phyloP scores from a whole-genome alignment of 495 filamentous ascomycete genomes.

The Penicillium flavigenum region DNA sequence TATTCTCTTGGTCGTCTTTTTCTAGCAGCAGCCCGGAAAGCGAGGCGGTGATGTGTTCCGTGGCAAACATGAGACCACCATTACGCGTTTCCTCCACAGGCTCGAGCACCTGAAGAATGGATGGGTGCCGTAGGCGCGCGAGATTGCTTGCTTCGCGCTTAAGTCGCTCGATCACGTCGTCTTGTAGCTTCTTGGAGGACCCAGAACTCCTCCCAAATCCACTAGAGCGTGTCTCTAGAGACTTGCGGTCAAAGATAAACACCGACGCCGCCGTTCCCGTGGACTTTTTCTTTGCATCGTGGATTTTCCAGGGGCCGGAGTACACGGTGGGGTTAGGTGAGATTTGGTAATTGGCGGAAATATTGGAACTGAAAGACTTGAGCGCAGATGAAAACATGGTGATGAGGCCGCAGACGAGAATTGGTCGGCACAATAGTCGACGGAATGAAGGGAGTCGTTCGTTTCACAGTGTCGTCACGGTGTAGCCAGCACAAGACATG shows the following conservation, averaged over 20 bases:
- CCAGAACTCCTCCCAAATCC: constrained; percentile 59
- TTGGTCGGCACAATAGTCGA: constrained; percentile 1
- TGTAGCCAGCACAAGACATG: constrained; percentile 13
- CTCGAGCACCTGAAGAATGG: constrained; percentile 87
- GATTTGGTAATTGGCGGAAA: constrained; percentile 83
- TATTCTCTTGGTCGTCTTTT: constrained; percentile 84
- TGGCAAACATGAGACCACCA: constrained; percentile 93
- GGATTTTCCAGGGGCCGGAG: constrained; percentile 94
- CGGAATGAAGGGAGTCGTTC: constrained; percentile 7
- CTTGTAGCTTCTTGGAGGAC: constrained; percentile 72
- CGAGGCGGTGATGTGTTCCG: constrained; percentile 83
- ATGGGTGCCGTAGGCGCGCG: constrained; percentile 83
- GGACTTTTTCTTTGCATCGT: constrained; percentile 93
- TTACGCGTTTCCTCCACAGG: constrained; percentile 91
- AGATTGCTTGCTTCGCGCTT: constrained; percentile 89
- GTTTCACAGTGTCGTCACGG: constrained; percentile 18
- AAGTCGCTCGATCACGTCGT: constrained; percentile 85
- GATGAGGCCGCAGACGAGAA: constrained; percentile 23
- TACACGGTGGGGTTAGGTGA: constrained; percentile 64
- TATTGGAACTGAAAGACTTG: constrained; percentile 90
- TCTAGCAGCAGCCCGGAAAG: constrained; percentile 80
- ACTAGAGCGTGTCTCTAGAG: constrained; percentile 66
- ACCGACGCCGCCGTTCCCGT: constrained; percentile 84
- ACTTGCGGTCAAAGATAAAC: constrained; percentile 91
- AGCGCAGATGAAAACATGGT: constrained; percentile 87